phyloP scores from a whole-genome alignment of 345 rosid species.

The Lumnitzera racemosa region DNA sequence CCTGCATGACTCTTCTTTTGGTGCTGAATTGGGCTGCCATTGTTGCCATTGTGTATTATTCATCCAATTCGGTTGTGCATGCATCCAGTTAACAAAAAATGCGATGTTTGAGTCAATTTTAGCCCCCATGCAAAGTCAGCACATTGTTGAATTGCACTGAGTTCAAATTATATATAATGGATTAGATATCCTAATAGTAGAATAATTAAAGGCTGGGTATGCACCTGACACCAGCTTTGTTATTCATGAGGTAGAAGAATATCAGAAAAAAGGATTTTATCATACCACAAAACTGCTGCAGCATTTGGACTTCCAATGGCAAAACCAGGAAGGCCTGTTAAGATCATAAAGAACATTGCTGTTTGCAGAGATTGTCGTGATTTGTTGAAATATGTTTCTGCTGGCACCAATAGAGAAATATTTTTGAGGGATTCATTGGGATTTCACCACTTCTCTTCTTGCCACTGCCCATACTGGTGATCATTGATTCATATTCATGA shows the following conservation, averaged over 20 bases:
- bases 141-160: too few relatives aligned
- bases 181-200: constrained; percentile 57
- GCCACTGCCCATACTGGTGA: constrained; percentile 64
- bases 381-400: constrained; percentile 54
- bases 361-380: constrained; percentile 79
- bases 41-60: too few relatives aligned
- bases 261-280: constrained; percentile 65
- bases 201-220: constrained; percentile 68
- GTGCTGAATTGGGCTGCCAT: too few relatives aligned
- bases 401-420: constrained; percentile 51
- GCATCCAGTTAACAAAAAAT: too few relatives aligned
- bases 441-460: constrained; percentile 62
- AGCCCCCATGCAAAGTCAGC: too few relatives aligned
- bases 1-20: too few relatives aligned
- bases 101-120: too few relatives aligned
- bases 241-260: constrained; percentile 86
- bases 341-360: constrained; percentile 61
- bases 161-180: constrained; percentile 37
- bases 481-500: too few relatives aligned
- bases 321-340: constrained; percentile 35
- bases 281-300: constrained; percentile 88
- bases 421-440: constrained; percentile 73
- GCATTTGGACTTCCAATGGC: constrained; percentile 62
- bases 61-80: too few relatives aligned
- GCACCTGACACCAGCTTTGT: constrained; percentile 75